phyloP scores from a whole-genome alignment of 2,329 filamentous ascomycete genomes.

The Reticulascus tulasneorum region DNA sequence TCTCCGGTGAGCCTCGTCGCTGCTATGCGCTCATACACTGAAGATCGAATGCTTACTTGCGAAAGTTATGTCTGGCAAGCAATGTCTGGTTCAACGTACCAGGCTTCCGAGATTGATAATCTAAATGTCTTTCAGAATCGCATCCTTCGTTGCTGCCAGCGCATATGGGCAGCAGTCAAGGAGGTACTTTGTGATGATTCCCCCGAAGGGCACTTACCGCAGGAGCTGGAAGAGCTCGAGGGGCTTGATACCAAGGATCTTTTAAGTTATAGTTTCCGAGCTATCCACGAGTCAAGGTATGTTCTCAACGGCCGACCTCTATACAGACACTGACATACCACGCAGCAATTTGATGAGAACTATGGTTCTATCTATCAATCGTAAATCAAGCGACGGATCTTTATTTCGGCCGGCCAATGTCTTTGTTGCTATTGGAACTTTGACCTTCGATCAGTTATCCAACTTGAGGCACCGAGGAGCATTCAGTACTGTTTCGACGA shows the following conservation, averaged over 20 bases:
- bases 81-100: conserved; percentile 37
- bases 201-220: conserved; percentile 79
- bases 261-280: conserved; percentile 90
- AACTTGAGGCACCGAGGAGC: conserved; percentile 85
- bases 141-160: conserved; percentile 56
- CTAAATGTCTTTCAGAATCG: conserved; percentile 45
- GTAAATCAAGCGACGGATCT: conserved; percentile 36
- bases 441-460: conserved; percentile 79
- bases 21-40: background rate
- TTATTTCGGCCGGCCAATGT: conserved; percentile 48
- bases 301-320: conserved; percentile 8
- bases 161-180: conserved; percentile 74
- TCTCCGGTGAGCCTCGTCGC: conserved; percentile 44
- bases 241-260: conserved; percentile 82
- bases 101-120: conserved; percentile 27
- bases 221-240: conserved; percentile 68
- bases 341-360: conserved; percentile 66
- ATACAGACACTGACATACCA: background rate
- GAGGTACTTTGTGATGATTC: conserved; percentile 87
- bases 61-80: conserved; percentile 52
- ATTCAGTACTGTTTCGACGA: conserved; percentile 87
- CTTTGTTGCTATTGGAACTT: conserved; percentile 63
- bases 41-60: conserved; percentile 11
- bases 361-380: conserved; percentile 52
- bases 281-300: conserved; percentile 89